These are phyloP conservation scores for Niveomyces coronatus DNA, from an alignment of 2,329 filamentous ascomycete species.

Conservation along the genomic window DNA sequence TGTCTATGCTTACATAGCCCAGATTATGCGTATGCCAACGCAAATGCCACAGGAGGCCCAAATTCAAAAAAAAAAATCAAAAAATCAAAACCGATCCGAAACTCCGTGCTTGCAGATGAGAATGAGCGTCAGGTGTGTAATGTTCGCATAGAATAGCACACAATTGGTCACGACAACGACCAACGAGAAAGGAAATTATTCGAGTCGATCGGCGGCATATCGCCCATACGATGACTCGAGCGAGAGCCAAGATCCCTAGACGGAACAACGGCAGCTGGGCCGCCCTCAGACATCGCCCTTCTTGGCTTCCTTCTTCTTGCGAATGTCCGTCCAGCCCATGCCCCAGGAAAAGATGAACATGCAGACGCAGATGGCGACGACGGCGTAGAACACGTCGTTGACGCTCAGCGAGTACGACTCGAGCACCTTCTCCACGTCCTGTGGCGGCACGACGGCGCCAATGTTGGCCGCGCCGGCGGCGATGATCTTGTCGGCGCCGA, in stretches of 20 bases:
- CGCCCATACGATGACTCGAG: too few relatives aligned
- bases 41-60: too few relatives aligned
- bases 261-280: not conserved
- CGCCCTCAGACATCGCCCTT: slow-evolving; percentile 13
- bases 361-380: slow-evolving; percentile 19
- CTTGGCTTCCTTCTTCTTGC: slow-evolving; percentile 23
- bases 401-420: slow-evolving; percentile 29
- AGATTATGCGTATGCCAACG: too few relatives aligned
- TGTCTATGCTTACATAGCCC: too few relatives aligned
- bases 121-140: slow-evolving; percentile 5
- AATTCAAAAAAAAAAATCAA: not conserved
- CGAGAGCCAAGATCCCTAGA: too few relatives aligned
- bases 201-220: too few relatives aligned
- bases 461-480: slow-evolving; percentile 32
- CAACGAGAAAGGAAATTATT: too few relatives aligned
- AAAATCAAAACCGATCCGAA: slow-evolving; percentile 3
- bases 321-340: slow-evolving; percentile 36
- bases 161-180: too few relatives aligned
- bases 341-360: slow-evolving; percentile 29
- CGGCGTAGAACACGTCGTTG: slow-evolving; percentile 19
- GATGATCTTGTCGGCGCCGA: slow-evolving; percentile 25
- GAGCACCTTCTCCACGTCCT: slow-evolving; percentile 25
- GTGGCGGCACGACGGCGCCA: slow-evolving; percentile 19
- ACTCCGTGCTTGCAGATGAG: slow-evolving; percentile 9
- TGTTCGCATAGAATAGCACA: not conserved